phyloP scores from a whole-genome alignment of 352 stramenopile genomes.

The Globisporangium ultimum region DNA sequence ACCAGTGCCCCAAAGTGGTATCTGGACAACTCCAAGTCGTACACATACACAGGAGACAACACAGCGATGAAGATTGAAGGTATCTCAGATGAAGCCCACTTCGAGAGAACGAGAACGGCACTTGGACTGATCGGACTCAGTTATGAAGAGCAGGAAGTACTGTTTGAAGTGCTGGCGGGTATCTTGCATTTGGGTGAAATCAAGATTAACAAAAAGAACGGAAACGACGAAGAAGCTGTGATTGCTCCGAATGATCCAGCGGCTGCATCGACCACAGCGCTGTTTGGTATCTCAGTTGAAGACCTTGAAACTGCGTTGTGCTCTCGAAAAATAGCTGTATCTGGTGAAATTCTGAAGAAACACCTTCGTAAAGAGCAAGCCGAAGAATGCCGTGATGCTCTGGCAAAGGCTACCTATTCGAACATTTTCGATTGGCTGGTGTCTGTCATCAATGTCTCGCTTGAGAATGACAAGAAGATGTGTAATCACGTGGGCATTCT shows the following conservation, averaged over 20 bases:
- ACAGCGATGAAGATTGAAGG: slow-evolving; percentile 65
- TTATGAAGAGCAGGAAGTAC: slow-evolving; percentile 40
- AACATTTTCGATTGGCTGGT: slow-evolving; percentile 97
- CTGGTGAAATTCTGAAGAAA: slow-evolving; percentile 66
- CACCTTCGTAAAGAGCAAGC: slow-evolving; percentile 86
- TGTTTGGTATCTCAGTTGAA: slow-evolving; percentile 50
- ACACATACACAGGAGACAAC: slow-evolving; percentile 64
- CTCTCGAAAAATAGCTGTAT: slow-evolving; percentile 58
- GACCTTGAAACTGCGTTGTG: slow-evolving; percentile 70
- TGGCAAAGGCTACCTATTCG: slow-evolving; percentile 96
- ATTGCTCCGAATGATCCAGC: slow-evolving; percentile 35
- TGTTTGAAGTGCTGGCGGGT: slow-evolving; percentile 84
- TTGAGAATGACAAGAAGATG: slow-evolving; percentile 58
- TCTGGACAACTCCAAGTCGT: slow-evolving; percentile 45
- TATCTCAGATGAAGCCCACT: slow-evolving; percentile 66
- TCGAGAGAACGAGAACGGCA: slow-evolving; percentile 61
- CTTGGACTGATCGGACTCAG: slow-evolving; percentile 64
- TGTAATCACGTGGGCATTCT: slow-evolving; percentile 84
- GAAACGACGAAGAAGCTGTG: slow-evolving; percentile 69
- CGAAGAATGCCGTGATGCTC: slow-evolving; percentile 89
- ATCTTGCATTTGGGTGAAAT: slow-evolving; percentile 97
- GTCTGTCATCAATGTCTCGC: slow-evolving; percentile 72
- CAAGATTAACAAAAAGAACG: slow-evolving; percentile 72
- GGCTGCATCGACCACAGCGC: slow-evolving; percentile 32
- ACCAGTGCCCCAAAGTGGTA: slow-evolving; percentile 17